A percentile compares a stretch with the other conserved stretches of the same genome.
Conservation (phyloP, 495 filamentous ascomycete species). For the Tuber calosporum region DNA sequence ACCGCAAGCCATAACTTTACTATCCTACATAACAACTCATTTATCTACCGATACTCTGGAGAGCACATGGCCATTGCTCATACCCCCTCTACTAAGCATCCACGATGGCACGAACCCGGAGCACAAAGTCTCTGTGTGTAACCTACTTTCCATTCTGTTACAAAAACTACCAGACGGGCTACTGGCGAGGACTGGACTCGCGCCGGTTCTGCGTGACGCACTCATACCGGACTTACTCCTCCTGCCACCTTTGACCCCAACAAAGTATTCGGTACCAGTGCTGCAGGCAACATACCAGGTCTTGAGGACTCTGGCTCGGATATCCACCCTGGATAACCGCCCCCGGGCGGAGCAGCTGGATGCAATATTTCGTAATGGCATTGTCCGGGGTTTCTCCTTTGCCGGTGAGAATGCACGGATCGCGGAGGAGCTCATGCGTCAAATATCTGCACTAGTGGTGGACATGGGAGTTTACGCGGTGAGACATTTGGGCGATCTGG, state of each 20-base stretch:
- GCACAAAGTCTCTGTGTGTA: conserved; percentile 56
- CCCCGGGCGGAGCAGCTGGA: conserved; percentile 44
- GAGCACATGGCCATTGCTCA: conserved; percentile 60
- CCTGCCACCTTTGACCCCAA: conserved; percentile 72
- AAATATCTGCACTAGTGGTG: conserved; percentile 50
- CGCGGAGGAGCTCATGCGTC: conserved; percentile 53
- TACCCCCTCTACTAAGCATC: conserved; percentile 75
- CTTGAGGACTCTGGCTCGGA: conserved; percentile 53
- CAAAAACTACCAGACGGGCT: conserved; percentile 43
- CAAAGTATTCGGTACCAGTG: conserved; percentile 59
- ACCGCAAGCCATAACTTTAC: conserved; percentile 22
- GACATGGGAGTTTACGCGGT: conserved; percentile 62
- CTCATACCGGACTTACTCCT: conserved; percentile 64
- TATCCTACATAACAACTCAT: conserved; percentile 14
- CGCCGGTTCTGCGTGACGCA: conserved; percentile 70
- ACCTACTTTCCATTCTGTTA: conserved; percentile 56
- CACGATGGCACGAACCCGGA: conserved; percentile 59
- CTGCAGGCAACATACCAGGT: conserved; percentile 60
- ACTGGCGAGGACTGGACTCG: conserved; percentile 65
- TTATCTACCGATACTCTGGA: conserved; percentile 18
- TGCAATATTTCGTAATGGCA: conserved; percentile 51
- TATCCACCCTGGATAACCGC: conserved; percentile 41
- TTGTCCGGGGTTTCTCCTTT: conserved; percentile 52
- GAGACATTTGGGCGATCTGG: conserved; percentile 65
- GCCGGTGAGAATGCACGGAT: conserved; percentile 49